These are phyloP conservation scores for Zoysia japonica DNA, from an alignment of 176 grass and related monocot genomes.

Conservation along the genomic window DNA sequence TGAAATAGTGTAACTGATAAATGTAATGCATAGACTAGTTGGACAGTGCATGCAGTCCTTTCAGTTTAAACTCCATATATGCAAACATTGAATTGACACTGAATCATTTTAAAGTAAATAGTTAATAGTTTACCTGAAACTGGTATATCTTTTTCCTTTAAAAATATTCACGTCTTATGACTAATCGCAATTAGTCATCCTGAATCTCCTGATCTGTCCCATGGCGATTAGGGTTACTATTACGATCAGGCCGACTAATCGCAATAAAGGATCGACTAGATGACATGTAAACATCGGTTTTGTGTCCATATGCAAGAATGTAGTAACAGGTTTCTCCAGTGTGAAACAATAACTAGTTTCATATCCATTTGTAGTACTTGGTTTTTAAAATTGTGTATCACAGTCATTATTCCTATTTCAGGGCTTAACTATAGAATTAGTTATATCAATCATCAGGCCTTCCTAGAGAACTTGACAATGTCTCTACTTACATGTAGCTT, in stretches of 20 bases:
- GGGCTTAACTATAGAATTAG: background rate
- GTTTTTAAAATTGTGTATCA: background rate
- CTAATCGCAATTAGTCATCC: too few species aligned
- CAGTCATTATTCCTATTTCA: background rate
- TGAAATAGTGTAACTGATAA: background rate
- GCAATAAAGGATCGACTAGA: too few species aligned
- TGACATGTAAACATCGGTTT: too few species aligned
- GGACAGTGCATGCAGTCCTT: background rate
- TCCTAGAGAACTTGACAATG: background rate
- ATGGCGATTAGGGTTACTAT: too few species aligned
- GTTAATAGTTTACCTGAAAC: background rate
- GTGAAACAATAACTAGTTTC: background rate
- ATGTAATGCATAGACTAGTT: background rate
- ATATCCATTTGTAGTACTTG: background rate
- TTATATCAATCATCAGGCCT: background rate
- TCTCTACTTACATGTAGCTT: slow-evolving; percentile 52
- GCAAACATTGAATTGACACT: background rate
- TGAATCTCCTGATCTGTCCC: too few species aligned
- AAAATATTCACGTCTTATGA: too few species aligned
- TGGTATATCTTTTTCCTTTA: background rate
- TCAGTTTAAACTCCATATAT: background rate
- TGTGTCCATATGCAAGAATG: background rate
- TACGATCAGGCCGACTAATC: too few species aligned
- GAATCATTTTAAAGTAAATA: background rate
- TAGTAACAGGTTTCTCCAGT: background rate